Evolutionary conservation across 805 yeast genomes (phyloP).

Genomic region (Kuraishia borneana): DNA sequence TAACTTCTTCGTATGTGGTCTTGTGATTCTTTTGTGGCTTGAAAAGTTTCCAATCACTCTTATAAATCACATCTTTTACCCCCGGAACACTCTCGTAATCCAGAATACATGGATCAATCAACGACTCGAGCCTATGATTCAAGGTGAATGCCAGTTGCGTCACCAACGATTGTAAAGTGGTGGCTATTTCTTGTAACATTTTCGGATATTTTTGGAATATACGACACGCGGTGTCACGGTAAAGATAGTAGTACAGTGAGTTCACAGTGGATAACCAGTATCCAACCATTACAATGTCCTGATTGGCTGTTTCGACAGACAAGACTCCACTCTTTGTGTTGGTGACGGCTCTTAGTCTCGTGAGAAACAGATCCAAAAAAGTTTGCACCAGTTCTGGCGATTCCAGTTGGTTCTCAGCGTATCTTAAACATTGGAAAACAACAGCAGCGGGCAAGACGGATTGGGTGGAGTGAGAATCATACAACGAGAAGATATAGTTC

Average conservation of each 20-base stretch:
- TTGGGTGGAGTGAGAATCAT: conserved; percentile 33
- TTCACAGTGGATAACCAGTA: conserved; percentile 85
- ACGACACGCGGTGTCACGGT: conserved; percentile 44
- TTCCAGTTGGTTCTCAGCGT: conserved; percentile 47
- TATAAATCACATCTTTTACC: conserved; percentile 62
- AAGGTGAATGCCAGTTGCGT: conserved; percentile 59
- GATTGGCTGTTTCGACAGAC: conserved; percentile 27
- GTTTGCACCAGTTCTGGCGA: conserved; percentile 45
- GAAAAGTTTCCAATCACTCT: conserved; percentile 50
- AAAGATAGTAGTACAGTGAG: conserved; percentile 65
- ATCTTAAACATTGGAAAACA: conserved; percentile 59
- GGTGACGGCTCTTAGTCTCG: conserved; percentile 49
- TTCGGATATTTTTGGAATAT: conserved; percentile 45
- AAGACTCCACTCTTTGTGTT: conserved; percentile 47
- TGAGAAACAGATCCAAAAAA: conserved; percentile 46
- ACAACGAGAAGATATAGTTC: conserved; percentile 33
- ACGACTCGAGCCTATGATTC: conserved; percentile 42
- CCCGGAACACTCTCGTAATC: conserved; percentile 80
- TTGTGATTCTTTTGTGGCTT: conserved; percentile 29
- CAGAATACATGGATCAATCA: conserved; percentile 57
- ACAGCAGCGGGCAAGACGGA: conserved; percentile 58
- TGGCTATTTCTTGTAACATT: conserved; percentile 46
- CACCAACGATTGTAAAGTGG: conserved; percentile 45
- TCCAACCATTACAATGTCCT: conserved; percentile 61
- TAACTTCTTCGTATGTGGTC: conserved; percentile 60